These are phyloP conservation scores for Malus asiatica DNA, from an alignment of 306 rosid species.

Conservation along the genomic window DNA sequence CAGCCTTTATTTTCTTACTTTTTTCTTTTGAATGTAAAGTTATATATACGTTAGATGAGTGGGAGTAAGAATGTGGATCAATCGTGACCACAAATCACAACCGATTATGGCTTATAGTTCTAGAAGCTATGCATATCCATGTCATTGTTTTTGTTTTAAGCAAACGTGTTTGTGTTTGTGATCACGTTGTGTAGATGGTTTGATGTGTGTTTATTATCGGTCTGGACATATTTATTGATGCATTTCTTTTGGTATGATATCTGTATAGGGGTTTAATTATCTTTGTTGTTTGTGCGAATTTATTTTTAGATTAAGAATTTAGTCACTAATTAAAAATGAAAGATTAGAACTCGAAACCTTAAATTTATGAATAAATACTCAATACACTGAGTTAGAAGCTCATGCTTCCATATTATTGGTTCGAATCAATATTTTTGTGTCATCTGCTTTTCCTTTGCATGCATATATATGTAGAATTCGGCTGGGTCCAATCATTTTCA, in stretches of 20 bases:
- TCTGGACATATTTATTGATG: too few species aligned
- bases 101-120: not conserved
- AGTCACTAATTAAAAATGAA: too few species aligned
- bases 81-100: slow-evolving; percentile 1
- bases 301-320: too few species aligned
- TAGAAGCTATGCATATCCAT: slow-evolving; percentile 4
- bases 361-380: not conserved
- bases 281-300: too few species aligned
- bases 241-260: too few species aligned
- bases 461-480: not conserved
- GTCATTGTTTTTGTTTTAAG: too few species aligned
- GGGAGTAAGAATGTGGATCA: slow-evolving; percentile 1
- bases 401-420: not conserved
- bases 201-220: too few species aligned
- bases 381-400: too few species aligned
- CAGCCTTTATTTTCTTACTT: not conserved
- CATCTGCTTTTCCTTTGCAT: not conserved
- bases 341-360: not conserved
- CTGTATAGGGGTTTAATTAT: too few species aligned
- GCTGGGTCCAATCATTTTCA: slow-evolving; percentile 20
- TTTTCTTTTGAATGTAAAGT: not conserved
- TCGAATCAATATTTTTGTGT: not conserved
- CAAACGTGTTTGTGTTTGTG: too few species aligned
- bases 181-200: too few species aligned
- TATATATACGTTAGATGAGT: not conserved